Evolutionary conservation across 2,329 filamentous ascomycete species (phyloP), one percentile per base, ranked within the genome.

Genomic region (Gaeumannomyces tritici): DNA sequence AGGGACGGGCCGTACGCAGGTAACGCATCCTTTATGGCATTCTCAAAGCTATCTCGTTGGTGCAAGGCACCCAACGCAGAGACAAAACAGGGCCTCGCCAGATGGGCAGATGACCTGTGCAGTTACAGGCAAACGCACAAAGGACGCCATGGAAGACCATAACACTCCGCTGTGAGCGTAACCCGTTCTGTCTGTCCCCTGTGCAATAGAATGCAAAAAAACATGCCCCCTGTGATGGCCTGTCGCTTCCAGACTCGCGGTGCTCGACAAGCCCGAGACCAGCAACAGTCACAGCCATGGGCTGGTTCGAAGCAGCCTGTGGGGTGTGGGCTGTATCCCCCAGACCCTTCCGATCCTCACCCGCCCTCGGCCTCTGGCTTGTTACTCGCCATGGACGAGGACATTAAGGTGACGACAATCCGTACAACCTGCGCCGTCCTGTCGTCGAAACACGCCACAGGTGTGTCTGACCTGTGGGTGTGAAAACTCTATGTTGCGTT

Each of bases 381-480:
- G 21, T 18, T 12, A 27, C 55, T 12, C 18, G 26, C 55, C 55
- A 29, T 21, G 55, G 15, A 15, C 35, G 42, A 12, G 51, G 29
- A 61, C 33, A 61, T 57, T 61, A 57, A 61, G 21, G 61, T 57
- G 62, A 63, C 62, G 62, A 60, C 59, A 63, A 26, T 58, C 55
- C 62, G 55, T 54, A 57, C 62, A 56, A 63, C 62, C 62, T 59
- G 62, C 62, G 62, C 62, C 55, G 58, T 61, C 62, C 54, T 63
- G 62, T 59, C 62, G 62, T 54, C 62, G 42, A n/a, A 51, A 51
- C 42, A 51, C 47, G 42, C 61, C 27, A 15, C 26, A 26, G 28
- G n/a, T 31, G 1, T 42, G 18, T 55, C 27, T 58, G 61, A 51
- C 42, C 42, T 8, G 21, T 56, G 47, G 29, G 56, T 62, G 61